phyloP scores from a whole-genome alignment of 495 filamentous ascomycete species.

The Podospora comata region DNA sequence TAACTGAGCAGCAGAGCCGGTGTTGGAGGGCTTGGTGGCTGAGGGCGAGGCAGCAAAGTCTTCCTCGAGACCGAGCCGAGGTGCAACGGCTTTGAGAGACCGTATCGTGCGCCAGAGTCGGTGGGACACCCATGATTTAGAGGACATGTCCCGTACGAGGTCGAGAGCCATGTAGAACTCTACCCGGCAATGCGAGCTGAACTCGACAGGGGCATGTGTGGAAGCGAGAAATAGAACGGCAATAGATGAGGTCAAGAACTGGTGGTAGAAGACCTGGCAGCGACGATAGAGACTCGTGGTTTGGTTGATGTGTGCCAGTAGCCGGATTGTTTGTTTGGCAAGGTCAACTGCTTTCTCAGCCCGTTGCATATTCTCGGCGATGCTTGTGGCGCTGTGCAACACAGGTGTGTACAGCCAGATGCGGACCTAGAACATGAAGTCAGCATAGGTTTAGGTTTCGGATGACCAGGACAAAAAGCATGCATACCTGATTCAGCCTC shows the following conservation, averaged over 20 bases:
- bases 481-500: constrained; percentile 63
- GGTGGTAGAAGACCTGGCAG: constrained; percentile 81
- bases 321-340: constrained; percentile 75
- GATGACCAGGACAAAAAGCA: too few species aligned
- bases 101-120: constrained; percentile 80
- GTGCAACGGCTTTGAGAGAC: constrained; percentile 73
- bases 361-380: constrained; percentile 63
- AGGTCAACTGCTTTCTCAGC: constrained; percentile 71
- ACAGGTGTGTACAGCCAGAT: constrained; percentile 80
- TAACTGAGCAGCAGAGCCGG: constrained; percentile 10
- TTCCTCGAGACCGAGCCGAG: constrained; percentile 67
- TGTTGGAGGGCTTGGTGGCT: constrained; percentile 32
- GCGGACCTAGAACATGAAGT: constrained; percentile 49
- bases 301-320: constrained; percentile 70
- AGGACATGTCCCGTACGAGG: constrained; percentile 73
- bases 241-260: constrained; percentile 77
- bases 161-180: constrained; percentile 88
- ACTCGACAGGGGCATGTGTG: constrained; percentile 74
- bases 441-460: background rate
- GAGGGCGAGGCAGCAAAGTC: constrained; percentile 14
- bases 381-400: constrained; percentile 71
- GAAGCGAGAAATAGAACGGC: constrained; percentile 81
- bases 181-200: constrained; percentile 67
- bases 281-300: constrained; percentile 77
- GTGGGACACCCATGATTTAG: constrained; percentile 73